phyloP scores from a whole-genome alignment of 2,329 filamentous ascomycete genomes.

The Pyrenophora graminea region DNA sequence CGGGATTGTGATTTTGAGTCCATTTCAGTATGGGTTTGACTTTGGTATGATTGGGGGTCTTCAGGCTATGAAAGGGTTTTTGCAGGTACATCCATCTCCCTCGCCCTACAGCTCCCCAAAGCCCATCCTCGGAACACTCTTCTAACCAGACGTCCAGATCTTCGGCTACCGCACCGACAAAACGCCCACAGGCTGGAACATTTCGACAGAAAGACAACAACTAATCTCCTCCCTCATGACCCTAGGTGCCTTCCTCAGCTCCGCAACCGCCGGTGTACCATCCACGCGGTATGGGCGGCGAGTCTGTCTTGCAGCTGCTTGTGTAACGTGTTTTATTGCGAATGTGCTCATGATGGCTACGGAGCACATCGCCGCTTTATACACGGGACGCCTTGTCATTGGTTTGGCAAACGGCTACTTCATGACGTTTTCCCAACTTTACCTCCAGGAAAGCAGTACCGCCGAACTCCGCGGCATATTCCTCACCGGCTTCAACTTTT shows the following conservation, averaged over 20 bases:
- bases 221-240: constrained; percentile 54
- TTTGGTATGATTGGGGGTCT: constrained; percentile 58
- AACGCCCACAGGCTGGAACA: constrained; percentile 50
- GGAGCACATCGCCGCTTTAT: constrained; percentile 57
- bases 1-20: constrained; percentile 54
- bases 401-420: constrained; percentile 62
- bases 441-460: constrained; percentile 57
- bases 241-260: constrained; percentile 52
- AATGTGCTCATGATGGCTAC: constrained; percentile 65
- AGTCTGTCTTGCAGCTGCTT: constrained; percentile 53
- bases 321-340: constrained; percentile 55
- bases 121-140: too few relatives aligned
- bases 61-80: constrained; percentile 57
- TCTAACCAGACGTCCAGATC: constrained; percentile 20
- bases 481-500: constrained; percentile 55
- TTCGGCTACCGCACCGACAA: constrained; percentile 39
- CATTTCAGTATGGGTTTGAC: constrained; percentile 60
- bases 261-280: constrained; percentile 46
- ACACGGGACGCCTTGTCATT: constrained; percentile 59
- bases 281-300: constrained; percentile 52
- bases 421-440: constrained; percentile 59
- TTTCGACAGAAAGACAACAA: constrained; percentile 48
- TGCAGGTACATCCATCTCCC: constrained; percentile 40
- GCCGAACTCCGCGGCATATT: constrained; percentile 57
- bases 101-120: too few relatives aligned